Evolutionary conservation across 2,329 filamentous ascomycete species (phyloP).

Genomic region (Shiraia sp.): DNA sequence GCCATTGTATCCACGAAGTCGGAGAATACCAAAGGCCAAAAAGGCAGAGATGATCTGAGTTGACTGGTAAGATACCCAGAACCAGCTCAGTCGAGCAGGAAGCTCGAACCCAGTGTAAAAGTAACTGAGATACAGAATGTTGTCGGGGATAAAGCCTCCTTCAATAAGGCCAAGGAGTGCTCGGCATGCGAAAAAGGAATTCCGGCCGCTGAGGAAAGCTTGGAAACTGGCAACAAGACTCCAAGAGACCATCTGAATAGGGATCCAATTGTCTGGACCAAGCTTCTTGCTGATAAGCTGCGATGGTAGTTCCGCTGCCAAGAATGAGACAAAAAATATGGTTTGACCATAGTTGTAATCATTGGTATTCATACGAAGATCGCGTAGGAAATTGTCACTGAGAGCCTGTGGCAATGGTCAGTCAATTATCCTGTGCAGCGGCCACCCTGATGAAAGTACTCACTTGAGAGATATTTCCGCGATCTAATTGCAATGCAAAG

Average conservation of each 20-base stretch:
- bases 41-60: constrained; percentile 62
- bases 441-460: not conserved
- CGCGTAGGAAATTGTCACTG: constrained; percentile 39
- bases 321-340: constrained; percentile 81
- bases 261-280: constrained; percentile 52
- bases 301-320: constrained; percentile 55
- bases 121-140: constrained; percentile 71
- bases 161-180: constrained; percentile 51
- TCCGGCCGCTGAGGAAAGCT: constrained; percentile 63
- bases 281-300: constrained; percentile 53
- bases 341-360: constrained; percentile 48
- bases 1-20: constrained; percentile 53
- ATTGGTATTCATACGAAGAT: constrained; percentile 41
- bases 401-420: constrained; percentile 48
- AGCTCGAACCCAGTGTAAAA: constrained; percentile 76
- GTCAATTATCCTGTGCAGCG: constrained; percentile 47
- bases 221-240: constrained; percentile 64
- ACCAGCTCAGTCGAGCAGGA: constrained; percentile 67
- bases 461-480: constrained; percentile 49
- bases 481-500: constrained; percentile 57
- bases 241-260: constrained; percentile 49
- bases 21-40: constrained; percentile 59
- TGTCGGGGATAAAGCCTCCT: constrained; percentile 64
- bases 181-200: constrained; percentile 50
- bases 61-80: constrained; percentile 69